Conservation (phyloP, 1,139 yeast species). For the Taiozyma sp. region DNA sequence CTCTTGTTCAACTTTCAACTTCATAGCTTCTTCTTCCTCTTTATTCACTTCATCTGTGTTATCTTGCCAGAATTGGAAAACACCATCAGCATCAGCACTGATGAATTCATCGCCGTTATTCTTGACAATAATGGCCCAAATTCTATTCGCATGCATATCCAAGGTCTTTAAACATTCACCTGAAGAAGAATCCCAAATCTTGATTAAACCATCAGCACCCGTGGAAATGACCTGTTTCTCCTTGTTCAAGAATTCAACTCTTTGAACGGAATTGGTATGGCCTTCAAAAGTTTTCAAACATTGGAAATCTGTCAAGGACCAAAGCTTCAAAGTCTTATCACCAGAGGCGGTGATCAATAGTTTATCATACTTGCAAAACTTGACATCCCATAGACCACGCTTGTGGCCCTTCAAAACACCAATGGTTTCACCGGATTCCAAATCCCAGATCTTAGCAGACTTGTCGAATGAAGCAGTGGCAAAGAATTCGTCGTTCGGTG, state of each 20-base stretch:
- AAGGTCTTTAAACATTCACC: constrained; percentile 81
- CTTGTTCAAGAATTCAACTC: constrained; percentile 64
- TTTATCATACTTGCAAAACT: constrained; percentile 77
- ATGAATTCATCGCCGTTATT: constrained; percentile 67
- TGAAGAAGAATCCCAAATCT: constrained; percentile 77
- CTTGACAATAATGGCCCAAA: constrained; percentile 79
- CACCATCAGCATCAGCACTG: constrained; percentile 95
- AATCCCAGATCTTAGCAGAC: constrained; percentile 84
- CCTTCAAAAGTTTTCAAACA: constrained; percentile 89
- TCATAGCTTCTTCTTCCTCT: constrained; percentile 44
- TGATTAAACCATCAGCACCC: constrained; percentile 93
- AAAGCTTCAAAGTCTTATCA: constrained; percentile 82
- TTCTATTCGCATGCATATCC: constrained; percentile 90
- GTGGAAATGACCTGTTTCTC: constrained; percentile 72
- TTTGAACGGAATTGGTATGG: constrained; percentile 87
- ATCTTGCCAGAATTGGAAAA: constrained; percentile 84
- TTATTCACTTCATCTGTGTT: constrained; percentile 67
- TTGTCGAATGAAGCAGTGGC: constrained; percentile 98
- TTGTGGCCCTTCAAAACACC: constrained; percentile 87
- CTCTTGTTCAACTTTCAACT: constrained; percentile 73
- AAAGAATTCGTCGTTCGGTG: constrained; percentile 83
- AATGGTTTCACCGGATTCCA: constrained; percentile 74
- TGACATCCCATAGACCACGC: constrained; percentile 92
- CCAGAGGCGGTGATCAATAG: constrained; percentile 78
- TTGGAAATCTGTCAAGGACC: constrained; percentile 78